Evolutionary conservation across 371 early-diverging fungal species (phyloP).

Genomic region (Circinella umbellata): DNA sequence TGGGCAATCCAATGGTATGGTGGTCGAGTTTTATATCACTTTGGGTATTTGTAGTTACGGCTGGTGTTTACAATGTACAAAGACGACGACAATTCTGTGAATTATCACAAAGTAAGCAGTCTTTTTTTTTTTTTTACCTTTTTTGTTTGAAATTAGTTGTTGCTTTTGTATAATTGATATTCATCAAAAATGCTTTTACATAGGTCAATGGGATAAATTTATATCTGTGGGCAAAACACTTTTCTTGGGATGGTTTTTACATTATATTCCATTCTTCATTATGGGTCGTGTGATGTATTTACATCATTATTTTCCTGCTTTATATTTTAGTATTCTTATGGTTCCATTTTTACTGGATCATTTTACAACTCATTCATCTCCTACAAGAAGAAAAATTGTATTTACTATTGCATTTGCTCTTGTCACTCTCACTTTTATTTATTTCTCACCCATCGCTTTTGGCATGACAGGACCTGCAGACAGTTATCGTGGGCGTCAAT

Average conservation of each 20-base stretch:
- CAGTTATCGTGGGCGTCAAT: slow-evolving; percentile 51
- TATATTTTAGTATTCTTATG: slow-evolving; percentile 93
- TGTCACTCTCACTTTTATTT: slow-evolving; percentile 64
- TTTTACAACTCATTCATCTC: slow-evolving; percentile 32
- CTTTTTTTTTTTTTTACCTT: too few species aligned
- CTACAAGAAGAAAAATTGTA: slow-evolving; percentile 27
- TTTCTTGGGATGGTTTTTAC: slow-evolving; percentile 92
- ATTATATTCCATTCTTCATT: slow-evolving; percentile 97
- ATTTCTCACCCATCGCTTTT: slow-evolving; percentile 85
- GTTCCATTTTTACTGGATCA: slow-evolving; percentile 80
- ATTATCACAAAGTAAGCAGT: slow-evolving; percentile 46
- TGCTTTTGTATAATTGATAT: too few species aligned
- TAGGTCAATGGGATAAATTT: slow-evolving; percentile 74
- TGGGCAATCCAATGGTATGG: slow-evolving; percentile 98
- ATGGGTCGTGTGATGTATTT: slow-evolving; percentile 98
- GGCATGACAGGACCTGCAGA: slow-evolving; percentile 79
- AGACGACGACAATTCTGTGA: slow-evolving; percentile 72
- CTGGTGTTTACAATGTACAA: slow-evolving; percentile 65
- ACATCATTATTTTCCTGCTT: slow-evolving; percentile 99
- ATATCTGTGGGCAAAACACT: slow-evolving; percentile 74
- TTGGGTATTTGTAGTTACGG: slow-evolving; percentile 46
- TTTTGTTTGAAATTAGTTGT: too few species aligned
- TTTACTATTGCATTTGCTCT: slow-evolving; percentile 52
- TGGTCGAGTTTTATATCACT: slow-evolving; percentile 81
- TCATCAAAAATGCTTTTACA: too few species aligned